Conservation (phyloP, 2,329 filamentous ascomycete genomes). For the Paradendryphiella salina region DNA sequence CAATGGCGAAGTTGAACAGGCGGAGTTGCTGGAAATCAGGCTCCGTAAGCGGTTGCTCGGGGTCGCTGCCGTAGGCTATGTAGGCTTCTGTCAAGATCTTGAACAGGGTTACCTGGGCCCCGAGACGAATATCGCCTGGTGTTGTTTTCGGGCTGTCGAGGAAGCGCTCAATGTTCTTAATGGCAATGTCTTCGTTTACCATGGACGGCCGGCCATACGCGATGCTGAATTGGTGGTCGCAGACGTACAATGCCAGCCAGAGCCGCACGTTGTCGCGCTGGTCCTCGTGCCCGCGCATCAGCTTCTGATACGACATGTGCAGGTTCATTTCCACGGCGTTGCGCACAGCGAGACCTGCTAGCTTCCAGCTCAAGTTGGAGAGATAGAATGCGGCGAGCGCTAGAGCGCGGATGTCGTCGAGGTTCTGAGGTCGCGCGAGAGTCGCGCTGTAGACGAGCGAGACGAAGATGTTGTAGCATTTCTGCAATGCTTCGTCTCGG, state of each 20-base stretch:
- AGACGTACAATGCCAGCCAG: conserved; percentile 48
- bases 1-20: conserved; percentile 50
- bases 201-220: conserved; percentile 49
- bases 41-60: conserved; percentile 44
- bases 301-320: conserved; percentile 45
- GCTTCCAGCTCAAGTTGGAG: conserved; percentile 48
- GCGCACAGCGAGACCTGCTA: conserved; percentile 47
- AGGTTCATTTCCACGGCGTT: conserved; percentile 49
- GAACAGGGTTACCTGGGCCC: conserved; percentile 40
- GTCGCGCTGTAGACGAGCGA: conserved; percentile 41
- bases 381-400: conserved; percentile 49
- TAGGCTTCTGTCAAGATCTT: conserved; percentile 44
- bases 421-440: conserved; percentile 42
- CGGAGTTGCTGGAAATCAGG: conserved; percentile 46
- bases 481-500: conserved; percentile 34
- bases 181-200: conserved; percentile 46
- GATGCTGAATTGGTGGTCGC: conserved; percentile 49
- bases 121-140: conserved; percentile 36
- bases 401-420: conserved; percentile 47
- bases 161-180: conserved; percentile 44
- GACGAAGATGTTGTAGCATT: conserved; percentile 42
- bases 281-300: conserved; percentile 40
- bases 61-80: conserved; percentile 39
- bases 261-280: conserved; percentile 45
- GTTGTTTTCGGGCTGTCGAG: conserved; percentile 35